Conservation (phyloP, 352 stramenopile genomes). For the Plasmopara halstedii region DNA sequence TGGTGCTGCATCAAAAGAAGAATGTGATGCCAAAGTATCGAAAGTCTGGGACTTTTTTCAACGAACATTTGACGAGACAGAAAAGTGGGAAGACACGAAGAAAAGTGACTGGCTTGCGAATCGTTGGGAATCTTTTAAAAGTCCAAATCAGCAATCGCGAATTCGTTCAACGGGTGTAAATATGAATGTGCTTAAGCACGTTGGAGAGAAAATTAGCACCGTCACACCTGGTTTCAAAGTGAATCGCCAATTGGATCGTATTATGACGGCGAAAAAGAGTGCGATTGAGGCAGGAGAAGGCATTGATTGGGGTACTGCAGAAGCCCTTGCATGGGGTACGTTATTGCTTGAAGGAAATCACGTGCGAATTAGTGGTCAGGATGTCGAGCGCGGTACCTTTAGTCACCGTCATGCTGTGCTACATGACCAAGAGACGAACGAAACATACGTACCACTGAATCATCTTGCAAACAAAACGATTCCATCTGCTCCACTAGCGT, state of each 20-base stretch:
- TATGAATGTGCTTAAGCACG: constrained; percentile 84
- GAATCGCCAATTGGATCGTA: constrained; percentile 92
- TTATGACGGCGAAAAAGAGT: constrained; percentile 81
- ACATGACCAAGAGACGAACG: constrained; percentile 92
- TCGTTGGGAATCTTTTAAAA: constrained; percentile 96
- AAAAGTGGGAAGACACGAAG: constrained; percentile 87
- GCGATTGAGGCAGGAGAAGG: constrained; percentile 74
- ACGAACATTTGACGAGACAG: constrained; percentile 88
- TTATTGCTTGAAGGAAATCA: constrained; percentile 90
- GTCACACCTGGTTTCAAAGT: constrained; percentile 87
- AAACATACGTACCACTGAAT: constrained; percentile 92
- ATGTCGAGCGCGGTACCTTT: constrained; percentile 92
- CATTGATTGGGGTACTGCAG: constrained; percentile 96
- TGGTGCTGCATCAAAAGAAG: constrained; percentile 60
- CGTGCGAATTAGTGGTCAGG: constrained; percentile 89
- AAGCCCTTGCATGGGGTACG: constrained; percentile 93
- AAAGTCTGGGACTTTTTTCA: constrained; percentile 89
- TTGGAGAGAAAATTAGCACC: constrained; percentile 81
- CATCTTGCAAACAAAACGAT: constrained; percentile 67
- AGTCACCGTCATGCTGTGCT: constrained; percentile 91
- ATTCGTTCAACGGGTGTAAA: constrained; percentile 92
- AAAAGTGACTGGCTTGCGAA: constrained; percentile 94
- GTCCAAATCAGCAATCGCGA: constrained; percentile 87
- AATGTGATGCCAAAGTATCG: constrained; percentile 79
- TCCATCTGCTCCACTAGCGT: constrained; percentile 51